phyloP scores from a whole-genome alignment of 441 rosid species.

The Breynia disticha region DNA sequence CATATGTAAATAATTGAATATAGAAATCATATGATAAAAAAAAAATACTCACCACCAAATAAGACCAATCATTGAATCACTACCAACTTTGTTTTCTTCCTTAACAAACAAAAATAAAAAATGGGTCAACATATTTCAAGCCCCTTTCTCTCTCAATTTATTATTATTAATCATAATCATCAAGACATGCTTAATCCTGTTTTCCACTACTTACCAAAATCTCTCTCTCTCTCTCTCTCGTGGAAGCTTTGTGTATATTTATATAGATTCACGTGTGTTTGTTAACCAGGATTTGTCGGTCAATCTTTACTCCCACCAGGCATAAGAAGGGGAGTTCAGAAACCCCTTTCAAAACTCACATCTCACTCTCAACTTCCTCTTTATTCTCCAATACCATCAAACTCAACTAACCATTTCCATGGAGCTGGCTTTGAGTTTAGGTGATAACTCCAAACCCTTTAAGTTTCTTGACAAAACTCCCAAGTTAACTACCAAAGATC shows the following conservation, averaged over 20 bases:
- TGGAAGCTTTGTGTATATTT: constrained; percentile 29
- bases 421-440: constrained; percentile 70
- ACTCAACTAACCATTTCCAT: constrained; percentile 9
- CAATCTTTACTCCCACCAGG: constrained; percentile 30
- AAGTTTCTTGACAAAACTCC: constrained; percentile 36
- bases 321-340: background rate
- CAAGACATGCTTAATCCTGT: too few species aligned
- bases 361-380: background rate
- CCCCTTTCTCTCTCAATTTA: too few species aligned
- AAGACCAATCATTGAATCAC: too few species aligned
- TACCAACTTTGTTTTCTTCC: background rate
- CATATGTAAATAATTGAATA: too few species aligned
- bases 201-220: background rate
- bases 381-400: too few species aligned
- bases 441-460: constrained; percentile 42
- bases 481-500: constrained; percentile 22
- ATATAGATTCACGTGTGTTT: constrained; percentile 52
- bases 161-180: too few species aligned
- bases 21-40: too few species aligned
- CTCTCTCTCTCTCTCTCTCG: constrained; percentile 16
- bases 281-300: constrained; percentile 52
- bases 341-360: background rate
- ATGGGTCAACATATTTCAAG: too few species aligned
- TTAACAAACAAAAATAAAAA: background rate
- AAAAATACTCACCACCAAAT: too few species aligned